Conservation (phyloP, 768 basidiomycete species). For the Xerocomellus amylosporus region DNA sequence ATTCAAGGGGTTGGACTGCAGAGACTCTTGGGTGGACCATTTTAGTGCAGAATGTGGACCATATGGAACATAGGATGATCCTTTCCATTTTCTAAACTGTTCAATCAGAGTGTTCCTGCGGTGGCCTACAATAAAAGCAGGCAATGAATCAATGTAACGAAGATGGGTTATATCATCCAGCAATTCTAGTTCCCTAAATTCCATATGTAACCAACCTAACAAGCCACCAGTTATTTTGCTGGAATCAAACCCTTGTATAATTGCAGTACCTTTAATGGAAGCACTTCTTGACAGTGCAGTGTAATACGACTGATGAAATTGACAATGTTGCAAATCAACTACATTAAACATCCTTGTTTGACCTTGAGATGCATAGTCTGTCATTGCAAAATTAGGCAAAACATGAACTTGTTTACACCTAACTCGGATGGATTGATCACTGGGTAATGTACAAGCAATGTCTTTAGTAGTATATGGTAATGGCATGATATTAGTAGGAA, state of each 20-base stretch:
- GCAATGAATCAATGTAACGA: neutral
- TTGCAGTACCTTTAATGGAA: neutral
- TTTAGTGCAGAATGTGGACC: neutral
- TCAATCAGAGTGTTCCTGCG: neutral
- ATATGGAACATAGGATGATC: neutral
- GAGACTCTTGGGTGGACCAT: neutral
- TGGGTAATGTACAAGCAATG: neutral
- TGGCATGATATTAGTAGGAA: neutral
- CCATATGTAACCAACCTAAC: neutral
- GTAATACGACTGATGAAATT: neutral
- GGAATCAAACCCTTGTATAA: neutral
- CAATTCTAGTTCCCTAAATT: neutral
- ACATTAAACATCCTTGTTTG: neutral
- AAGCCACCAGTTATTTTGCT: neutral
- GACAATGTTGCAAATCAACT: neutral
- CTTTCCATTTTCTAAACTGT: neutral
- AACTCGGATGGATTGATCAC: neutral
- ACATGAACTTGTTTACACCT: neutral
- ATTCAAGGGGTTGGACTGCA: neutral
- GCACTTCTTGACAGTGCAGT: neutral
- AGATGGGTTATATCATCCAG: neutral
- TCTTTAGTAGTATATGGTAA: neutral
- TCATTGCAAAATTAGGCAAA: neutral
- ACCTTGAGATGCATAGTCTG: neutral
- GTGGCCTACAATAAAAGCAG: neutral